Conservation (phyloP, 2,329 filamentous ascomycete species). For the Claviceps arundinis region DNA sequence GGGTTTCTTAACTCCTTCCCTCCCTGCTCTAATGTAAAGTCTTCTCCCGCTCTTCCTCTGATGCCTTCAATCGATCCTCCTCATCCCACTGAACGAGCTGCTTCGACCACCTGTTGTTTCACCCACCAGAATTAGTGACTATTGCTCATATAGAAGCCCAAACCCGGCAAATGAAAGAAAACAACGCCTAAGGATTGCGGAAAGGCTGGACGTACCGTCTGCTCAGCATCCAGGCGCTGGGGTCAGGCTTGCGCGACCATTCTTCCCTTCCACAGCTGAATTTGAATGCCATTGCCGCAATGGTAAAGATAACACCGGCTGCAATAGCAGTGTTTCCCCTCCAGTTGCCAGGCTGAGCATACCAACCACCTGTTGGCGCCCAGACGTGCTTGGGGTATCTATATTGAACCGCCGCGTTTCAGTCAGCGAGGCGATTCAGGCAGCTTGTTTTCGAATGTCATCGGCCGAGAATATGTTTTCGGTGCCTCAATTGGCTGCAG, state of each 20-base stretch:
- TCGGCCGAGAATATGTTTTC: constrained; percentile 4
- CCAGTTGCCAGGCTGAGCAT: constrained; percentile 90
- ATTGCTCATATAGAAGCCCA: background rate
- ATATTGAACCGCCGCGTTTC: constrained; percentile 4
- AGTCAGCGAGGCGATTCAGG: background rate
- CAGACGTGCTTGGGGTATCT: constrained; percentile 99
- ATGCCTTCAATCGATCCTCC: constrained; percentile 24
- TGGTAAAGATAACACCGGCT: constrained; percentile 51
- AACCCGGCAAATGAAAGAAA: too few species aligned
- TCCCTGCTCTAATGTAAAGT: constrained; percentile 13
- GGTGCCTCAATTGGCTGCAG: constrained; percentile 4
- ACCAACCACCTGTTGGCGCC: constrained; percentile 98
- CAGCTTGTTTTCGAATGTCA: constrained; percentile 1
- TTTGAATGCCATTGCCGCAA: constrained; percentile 56
- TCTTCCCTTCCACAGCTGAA: constrained; percentile 62
- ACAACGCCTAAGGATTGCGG: too few species aligned
- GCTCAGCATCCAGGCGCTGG: constrained; percentile 68
- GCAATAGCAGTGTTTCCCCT: constrained; percentile 77
- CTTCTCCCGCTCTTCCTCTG: constrained; percentile 19
- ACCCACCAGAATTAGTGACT: background rate
- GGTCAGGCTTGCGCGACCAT: constrained; percentile 63
- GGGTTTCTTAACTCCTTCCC: background rate
- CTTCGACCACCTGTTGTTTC: constrained; percentile 28
- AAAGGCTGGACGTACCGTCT: constrained; percentile 50
- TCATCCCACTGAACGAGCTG: constrained; percentile 32